phyloP scores from a whole-genome alignment of 2,329 filamentous ascomycete species.

The Chaetomium sp. region DNA sequence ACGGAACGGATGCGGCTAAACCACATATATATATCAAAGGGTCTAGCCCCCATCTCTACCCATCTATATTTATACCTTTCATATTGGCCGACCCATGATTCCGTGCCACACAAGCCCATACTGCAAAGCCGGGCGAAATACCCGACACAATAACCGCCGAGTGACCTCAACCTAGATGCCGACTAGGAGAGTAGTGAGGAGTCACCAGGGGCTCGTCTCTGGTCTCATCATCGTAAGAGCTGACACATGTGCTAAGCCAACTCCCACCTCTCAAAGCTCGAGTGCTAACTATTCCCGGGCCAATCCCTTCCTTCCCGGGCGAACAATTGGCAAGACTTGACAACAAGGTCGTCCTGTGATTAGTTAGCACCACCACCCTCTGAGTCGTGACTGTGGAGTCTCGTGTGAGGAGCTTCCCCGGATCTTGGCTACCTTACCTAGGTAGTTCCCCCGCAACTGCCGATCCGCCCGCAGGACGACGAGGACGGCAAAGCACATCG shows the following conservation, averaged over 20 bases:
- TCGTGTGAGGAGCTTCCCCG: not conserved
- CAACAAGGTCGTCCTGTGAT: not conserved
- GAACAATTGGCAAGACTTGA: not conserved
- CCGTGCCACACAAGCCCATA: not conserved
- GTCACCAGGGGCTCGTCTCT: not conserved
- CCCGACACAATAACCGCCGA: slow-evolving; percentile 15
- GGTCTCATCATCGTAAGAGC: not conserved
- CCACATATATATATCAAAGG: not conserved
- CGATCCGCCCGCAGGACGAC: not conserved
- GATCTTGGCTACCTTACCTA: slow-evolving; percentile 1
- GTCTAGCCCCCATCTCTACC: not conserved
- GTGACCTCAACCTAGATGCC: not conserved
- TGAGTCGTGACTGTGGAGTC: not conserved
- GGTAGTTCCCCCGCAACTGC: slow-evolving; percentile 9
- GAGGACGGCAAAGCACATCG: slow-evolving; percentile 19
- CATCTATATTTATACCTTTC: not conserved
- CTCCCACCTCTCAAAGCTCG: not conserved
- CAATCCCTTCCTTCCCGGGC: not conserved
- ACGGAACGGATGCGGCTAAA: not conserved
- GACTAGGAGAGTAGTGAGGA: not conserved
- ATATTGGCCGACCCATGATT: not conserved
- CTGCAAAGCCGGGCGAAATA: slow-evolving; percentile 5
- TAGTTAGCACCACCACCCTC: not conserved
- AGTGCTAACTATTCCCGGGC: not conserved
- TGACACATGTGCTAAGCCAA: not conserved